These are phyloP conservation scores for Komagataella populi DNA, from an alignment of 805 yeast genomes.

Conservation along the genomic window DNA sequence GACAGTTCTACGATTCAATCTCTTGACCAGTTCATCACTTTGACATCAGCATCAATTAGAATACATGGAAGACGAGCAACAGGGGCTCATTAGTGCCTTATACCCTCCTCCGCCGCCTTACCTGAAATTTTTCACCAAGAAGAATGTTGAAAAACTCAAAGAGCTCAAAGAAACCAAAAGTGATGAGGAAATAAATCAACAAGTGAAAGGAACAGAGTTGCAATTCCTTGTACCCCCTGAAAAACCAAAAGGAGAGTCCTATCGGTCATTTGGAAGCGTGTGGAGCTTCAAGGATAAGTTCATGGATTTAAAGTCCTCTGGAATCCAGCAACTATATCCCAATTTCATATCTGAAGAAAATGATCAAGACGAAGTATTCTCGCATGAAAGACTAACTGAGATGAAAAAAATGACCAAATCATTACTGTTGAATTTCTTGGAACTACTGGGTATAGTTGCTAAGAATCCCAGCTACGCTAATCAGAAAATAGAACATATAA, in stretches of 20 bases:
- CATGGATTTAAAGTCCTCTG: slow-evolving; percentile 64
- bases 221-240: slow-evolving; percentile 52
- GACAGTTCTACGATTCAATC: no score
- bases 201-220: slow-evolving; percentile 21
- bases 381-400: slow-evolving; percentile 51
- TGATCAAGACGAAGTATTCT: slow-evolving; percentile 22
- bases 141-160: slow-evolving; percentile 26
- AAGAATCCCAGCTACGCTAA: slow-evolving; percentile 52
- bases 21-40: neutral
- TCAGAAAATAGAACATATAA: slow-evolving; percentile 61
- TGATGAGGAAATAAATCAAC: slow-evolving; percentile 13
- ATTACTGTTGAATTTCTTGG: slow-evolving; percentile 65
- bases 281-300: slow-evolving; percentile 77
- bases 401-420: slow-evolving; percentile 72
- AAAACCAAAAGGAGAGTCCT: slow-evolving; percentile 47
- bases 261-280: slow-evolving; percentile 79
- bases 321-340: slow-evolving; percentile 58
- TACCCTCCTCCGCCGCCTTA: slow-evolving; percentile 95
- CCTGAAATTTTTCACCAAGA: slow-evolving; percentile 57
- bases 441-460: slow-evolving; percentile 65
- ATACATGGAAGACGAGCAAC: slow-evolving; percentile 2
- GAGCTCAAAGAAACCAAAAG: slow-evolving; percentile 11
- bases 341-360: slow-evolving; percentile 9
- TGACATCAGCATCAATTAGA: slow-evolving; percentile 5
- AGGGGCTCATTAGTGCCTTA: slow-evolving; percentile 39